Evolutionary conservation across 176 grass and related monocot genomes (phyloP), one percentile per base, ranked within the genome.

Genomic region (Cenchrus americanus): DNA sequence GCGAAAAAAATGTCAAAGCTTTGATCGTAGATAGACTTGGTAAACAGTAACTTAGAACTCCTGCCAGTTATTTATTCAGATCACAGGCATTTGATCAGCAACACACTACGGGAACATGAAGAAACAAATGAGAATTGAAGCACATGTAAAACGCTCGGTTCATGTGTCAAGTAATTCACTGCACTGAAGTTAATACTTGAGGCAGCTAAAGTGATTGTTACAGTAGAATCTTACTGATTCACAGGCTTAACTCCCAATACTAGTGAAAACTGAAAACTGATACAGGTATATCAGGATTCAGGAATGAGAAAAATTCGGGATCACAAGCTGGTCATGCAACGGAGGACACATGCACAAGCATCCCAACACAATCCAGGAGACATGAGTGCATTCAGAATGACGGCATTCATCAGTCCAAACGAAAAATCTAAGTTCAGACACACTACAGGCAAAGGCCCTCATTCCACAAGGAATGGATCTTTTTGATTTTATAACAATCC

Each of bases 401-500:
- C 6, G 10, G 2, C 47, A 46, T 73, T 68, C 10, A 42, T 13
- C 12, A 41, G 23, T 66, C 23, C 40, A 74, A 65, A 47, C 17
- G 17, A 26, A 46, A 80, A 80, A 73, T n/a, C 59, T 58, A 57
- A 75, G 37, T 75, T 44, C 13, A 18, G 51, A 51, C 49, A 53
- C 4, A 53, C 51, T 53, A 17, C 3, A 18, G 14, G 3, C 54
- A 79, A 41, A 30, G 64, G 51, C 47, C 37, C 40, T 8, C n/a
- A 70, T 26, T 81, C 50, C 21, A 78, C 5, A 42, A 76, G 32
- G 67, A 73, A 80, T 46, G n/a, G 7, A 14, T 43, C 18, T 14
- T 78, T 78, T 78, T 27, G 11, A 47, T 34, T 41, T 49, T 34
- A 66, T 54, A 66, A 84, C 48, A 66, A 18, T 41, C 21, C 41